These are phyloP conservation scores for Hortiboletus rubellus DNA, from an alignment of 1,284 basidiomycete genomes.

Conservation along the genomic window DNA sequence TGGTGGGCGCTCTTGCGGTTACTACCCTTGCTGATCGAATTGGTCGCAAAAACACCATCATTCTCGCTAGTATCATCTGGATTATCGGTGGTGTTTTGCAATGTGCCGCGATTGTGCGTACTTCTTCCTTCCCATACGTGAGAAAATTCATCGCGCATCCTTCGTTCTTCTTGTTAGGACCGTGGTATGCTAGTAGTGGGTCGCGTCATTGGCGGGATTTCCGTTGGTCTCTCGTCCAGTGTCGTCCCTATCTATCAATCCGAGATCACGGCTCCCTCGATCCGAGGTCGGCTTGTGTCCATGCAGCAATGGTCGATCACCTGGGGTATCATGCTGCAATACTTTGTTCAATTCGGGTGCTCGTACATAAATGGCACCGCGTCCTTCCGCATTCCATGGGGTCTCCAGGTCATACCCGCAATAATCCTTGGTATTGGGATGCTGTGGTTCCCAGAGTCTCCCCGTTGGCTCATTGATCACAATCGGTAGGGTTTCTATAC, in stretches of 20 bases:
- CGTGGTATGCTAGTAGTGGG: constrained; percentile 69
- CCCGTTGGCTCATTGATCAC: constrained; percentile 69
- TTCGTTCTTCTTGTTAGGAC: constrained; percentile 41
- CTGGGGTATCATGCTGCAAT: constrained; percentile 74
- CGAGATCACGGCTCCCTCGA: constrained; percentile 65
- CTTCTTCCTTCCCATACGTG: neutral
- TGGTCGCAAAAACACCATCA: constrained; percentile 66
- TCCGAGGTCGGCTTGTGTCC: constrained; percentile 74
- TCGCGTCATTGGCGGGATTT: constrained; percentile 61
- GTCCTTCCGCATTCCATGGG: constrained; percentile 80
- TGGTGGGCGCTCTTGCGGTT: constrained; percentile 61
- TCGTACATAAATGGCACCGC: constrained; percentile 68
- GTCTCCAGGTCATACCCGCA: constrained; percentile 74
- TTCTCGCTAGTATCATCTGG: constrained; percentile 68
- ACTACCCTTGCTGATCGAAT: constrained; percentile 62
- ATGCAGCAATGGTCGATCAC: constrained; percentile 80
- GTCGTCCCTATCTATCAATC: constrained; percentile 74
- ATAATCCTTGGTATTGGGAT: constrained; percentile 69
- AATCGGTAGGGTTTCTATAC: constrained; percentile 39
- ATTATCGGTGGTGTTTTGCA: constrained; percentile 64
- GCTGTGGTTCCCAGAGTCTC: constrained; percentile 64
- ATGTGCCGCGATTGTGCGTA: constrained; percentile 23
- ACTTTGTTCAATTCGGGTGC: constrained; percentile 74
- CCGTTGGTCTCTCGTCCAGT: constrained; percentile 58
- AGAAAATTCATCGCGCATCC: neutral